These are phyloP conservation scores for Podila epigama DNA, from an alignment of 192 early-diverging fungal species.

Conservation along the genomic window DNA sequence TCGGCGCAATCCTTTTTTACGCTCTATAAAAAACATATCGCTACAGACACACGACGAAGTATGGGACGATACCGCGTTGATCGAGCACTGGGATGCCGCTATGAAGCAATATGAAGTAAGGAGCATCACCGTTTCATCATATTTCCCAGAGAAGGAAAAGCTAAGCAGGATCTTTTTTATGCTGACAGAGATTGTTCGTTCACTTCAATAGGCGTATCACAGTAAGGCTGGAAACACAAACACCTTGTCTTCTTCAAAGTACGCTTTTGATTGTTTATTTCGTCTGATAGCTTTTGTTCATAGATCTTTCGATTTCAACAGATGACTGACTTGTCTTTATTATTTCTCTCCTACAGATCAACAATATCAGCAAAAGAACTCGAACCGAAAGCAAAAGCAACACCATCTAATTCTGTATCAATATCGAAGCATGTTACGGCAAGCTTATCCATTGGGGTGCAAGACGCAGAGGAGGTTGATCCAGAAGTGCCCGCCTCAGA, in stretches of 20 bases:
- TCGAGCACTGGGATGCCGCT: slow-evolving; percentile 69
- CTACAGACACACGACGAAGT: slow-evolving; percentile 46
- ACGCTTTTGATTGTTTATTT: neutral
- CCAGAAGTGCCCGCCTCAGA: neutral
- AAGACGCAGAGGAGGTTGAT: too few relatives aligned
- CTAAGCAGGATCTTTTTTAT: neutral
- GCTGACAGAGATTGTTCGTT: slow-evolving; percentile 31
- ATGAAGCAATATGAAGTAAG: slow-evolving; percentile 62
- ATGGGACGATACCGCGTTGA: slow-evolving; percentile 70
- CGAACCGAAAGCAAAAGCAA: too few relatives aligned
- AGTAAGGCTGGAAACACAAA: slow-evolving; percentile 17
- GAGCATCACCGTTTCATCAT: neutral
- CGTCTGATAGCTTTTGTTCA: neutral
- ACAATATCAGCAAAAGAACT: too few relatives aligned
- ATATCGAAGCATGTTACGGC: too few relatives aligned
- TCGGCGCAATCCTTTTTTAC: neutral
- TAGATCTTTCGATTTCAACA: neutral
- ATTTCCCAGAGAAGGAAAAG: neutral
- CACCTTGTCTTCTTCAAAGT: neutral
- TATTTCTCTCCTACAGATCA: neutral
- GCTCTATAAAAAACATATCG: neutral
- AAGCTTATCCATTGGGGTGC: too few relatives aligned
- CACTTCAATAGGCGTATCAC: slow-evolving; percentile 6
- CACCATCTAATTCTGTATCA: too few relatives aligned
- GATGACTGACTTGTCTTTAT: neutral